Evolutionary conservation across 2,329 filamentous ascomycete species (phyloP).

Genomic region (Phoma sp.): DNA sequence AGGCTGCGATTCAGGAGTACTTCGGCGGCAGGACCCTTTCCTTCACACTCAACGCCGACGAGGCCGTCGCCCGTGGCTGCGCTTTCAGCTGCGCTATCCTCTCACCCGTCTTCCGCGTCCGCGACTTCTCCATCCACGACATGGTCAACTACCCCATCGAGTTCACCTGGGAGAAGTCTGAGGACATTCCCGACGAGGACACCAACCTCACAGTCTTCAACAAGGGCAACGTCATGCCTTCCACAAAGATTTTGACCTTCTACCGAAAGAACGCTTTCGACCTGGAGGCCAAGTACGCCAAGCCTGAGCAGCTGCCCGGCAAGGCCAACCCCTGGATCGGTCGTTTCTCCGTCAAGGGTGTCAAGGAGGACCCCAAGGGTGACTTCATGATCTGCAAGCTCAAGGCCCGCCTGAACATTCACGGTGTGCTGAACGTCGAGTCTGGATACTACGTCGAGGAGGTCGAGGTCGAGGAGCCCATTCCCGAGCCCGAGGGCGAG

Average conservation of each 20-base stretch:
- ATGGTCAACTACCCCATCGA: slow-evolving; percentile 98
- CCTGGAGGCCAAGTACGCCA: slow-evolving; percentile 91
- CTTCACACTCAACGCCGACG: slow-evolving; percentile 97
- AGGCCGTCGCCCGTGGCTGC: slow-evolving; percentile 93
- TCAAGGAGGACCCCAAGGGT: slow-evolving; percentile 90
- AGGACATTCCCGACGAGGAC: slow-evolving; percentile 98
- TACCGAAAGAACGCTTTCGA: slow-evolving; percentile 98
- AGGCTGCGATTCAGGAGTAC: slow-evolving; percentile 87
- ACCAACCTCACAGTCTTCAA: slow-evolving; percentile 97
- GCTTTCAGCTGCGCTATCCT: slow-evolving; percentile 98
- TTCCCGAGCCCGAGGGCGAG: slow-evolving; percentile 72
- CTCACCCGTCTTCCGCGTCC: slow-evolving; percentile 96
- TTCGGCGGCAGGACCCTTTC: slow-evolving; percentile 89
- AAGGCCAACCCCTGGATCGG: slow-evolving; percentile 96
- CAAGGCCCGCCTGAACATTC: slow-evolving; percentile 94
- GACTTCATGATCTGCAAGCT: slow-evolving; percentile 99
- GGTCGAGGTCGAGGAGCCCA: slow-evolving; percentile 92
- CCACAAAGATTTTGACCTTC: slow-evolving; percentile 98
- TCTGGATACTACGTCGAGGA: slow-evolving; percentile 98
- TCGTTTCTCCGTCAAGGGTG: slow-evolving; percentile 95
- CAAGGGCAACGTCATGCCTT: slow-evolving; percentile 95
- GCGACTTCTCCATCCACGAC: slow-evolving; percentile 97
- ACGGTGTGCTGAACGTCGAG: slow-evolving; percentile 96
- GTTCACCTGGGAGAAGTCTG: slow-evolving; percentile 98
- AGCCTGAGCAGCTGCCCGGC: slow-evolving; percentile 84